phyloP scores from a whole-genome alignment of 1,284 basidiomycete genomes.

The Hymenochaete sp. region DNA sequence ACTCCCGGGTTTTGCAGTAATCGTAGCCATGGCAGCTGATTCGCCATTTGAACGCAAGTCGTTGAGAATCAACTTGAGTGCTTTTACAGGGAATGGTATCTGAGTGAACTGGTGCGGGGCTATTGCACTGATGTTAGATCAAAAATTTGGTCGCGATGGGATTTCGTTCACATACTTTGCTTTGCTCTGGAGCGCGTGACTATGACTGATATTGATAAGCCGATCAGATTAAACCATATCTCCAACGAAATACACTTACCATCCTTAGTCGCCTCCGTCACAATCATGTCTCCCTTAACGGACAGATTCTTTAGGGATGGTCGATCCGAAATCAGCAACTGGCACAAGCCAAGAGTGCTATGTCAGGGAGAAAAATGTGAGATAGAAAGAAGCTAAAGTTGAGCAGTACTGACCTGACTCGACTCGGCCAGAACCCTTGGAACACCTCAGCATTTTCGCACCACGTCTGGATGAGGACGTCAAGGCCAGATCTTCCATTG shows the following conservation, averaged over 20 bases:
- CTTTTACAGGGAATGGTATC: slow-evolving; percentile 85
- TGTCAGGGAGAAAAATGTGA: background rate
- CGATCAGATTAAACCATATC: slow-evolving; percentile 17
- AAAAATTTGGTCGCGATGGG: slow-evolving; percentile 17
- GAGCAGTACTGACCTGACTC: slow-evolving; percentile 44
- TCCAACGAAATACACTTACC: slow-evolving; percentile 40
- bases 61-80: slow-evolving; percentile 79
- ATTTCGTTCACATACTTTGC: slow-evolving; percentile 48
- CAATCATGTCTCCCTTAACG: slow-evolving; percentile 91
- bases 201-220: slow-evolving; percentile 53
- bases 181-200: slow-evolving; percentile 91
- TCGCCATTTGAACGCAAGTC: slow-evolving; percentile 74
- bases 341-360: slow-evolving; percentile 70
- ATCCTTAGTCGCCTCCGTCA: slow-evolving; percentile 70
- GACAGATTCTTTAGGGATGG: slow-evolving; percentile 55
- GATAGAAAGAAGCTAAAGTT: background rate
- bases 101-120: slow-evolving; percentile 80
- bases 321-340: slow-evolving; percentile 64
- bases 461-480: slow-evolving; percentile 84
- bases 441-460: slow-evolving; percentile 90
- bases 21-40: slow-evolving; percentile 45
- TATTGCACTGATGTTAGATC: slow-evolving; percentile 25
- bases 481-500: slow-evolving; percentile 55
- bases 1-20: slow-evolving; percentile 34
- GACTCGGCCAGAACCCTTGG: slow-evolving; percentile 88